Evolutionary conservation across 495 filamentous ascomycete genomes (phyloP).

Genomic region (Aspergillus carlsbadensis): DNA sequence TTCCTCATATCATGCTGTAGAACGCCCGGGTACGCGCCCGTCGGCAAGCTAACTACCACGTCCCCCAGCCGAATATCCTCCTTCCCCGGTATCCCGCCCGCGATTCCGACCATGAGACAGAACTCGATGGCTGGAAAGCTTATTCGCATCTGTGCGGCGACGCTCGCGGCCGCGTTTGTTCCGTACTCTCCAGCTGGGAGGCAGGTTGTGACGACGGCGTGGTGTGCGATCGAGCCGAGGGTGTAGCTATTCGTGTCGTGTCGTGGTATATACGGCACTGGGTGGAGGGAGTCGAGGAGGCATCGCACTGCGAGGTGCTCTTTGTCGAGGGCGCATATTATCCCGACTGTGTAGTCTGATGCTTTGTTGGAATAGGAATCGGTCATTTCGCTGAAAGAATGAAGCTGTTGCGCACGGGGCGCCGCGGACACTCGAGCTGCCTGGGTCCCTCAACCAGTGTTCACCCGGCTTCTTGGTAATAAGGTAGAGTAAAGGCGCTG

Average conservation of each 20-base stretch:
- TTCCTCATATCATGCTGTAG: not conserved
- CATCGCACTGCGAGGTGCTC: not conserved
- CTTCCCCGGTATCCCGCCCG: not conserved
- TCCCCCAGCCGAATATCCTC: slow-evolving; percentile 1
- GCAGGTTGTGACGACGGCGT: not conserved
- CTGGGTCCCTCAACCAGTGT: too few species aligned
- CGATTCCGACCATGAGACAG: not conserved
- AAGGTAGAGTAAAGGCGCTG: too few species aligned
- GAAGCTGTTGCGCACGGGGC: too few species aligned
- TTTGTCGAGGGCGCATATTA: not conserved
- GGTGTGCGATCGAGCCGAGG: not conserved
- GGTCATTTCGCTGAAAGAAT: too few species aligned
- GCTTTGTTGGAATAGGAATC: too few species aligned
- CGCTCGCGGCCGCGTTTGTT: not conserved
- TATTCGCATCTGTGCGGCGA: not conserved
- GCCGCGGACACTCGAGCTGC: too few species aligned
- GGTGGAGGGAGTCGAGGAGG: not conserved
- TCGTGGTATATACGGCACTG: not conserved
- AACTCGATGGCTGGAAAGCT: not conserved
- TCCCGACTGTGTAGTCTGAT: not conserved
- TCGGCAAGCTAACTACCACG: not conserved
- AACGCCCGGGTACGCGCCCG: not conserved
- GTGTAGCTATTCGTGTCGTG: not conserved
- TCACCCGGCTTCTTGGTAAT: too few species aligned
- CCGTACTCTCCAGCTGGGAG: not conserved